phyloP scores from a whole-genome alignment of 768 basidiomycete genomes.

The Tubosaeta sp. region DNA sequence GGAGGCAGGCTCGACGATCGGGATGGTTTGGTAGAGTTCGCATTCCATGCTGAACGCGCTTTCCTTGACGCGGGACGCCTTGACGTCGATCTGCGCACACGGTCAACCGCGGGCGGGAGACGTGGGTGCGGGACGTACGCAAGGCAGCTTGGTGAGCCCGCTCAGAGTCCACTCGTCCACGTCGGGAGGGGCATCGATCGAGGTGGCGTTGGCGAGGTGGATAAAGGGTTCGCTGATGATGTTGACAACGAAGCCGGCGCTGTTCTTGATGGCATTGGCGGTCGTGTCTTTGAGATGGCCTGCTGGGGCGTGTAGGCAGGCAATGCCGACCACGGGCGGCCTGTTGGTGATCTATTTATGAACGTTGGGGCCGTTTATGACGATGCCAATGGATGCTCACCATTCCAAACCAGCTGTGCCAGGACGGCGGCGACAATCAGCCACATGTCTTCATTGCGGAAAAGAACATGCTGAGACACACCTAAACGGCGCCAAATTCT shows the following conservation, averaged over 20 bases:
- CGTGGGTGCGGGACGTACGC: conserved; percentile 1
- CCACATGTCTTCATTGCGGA: neutral
- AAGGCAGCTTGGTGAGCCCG: conserved; percentile 21
- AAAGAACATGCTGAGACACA: conserved; percentile 5
- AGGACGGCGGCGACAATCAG: neutral
- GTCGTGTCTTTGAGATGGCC: conserved; percentile 40
- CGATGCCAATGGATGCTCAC: too few species aligned
- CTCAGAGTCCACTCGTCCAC: conserved; percentile 39
- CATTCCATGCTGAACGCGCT: conserved; percentile 49
- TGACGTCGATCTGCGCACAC: conserved; percentile 30
- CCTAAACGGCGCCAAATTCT: conserved; percentile 44
- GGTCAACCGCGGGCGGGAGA: neutral
- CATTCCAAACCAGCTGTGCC: conserved; percentile 22
- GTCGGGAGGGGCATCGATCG: conserved; percentile 35
- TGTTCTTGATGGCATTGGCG: conserved; percentile 42
- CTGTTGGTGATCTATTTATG: conserved; percentile 12
- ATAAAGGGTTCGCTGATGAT: conserved; percentile 52
- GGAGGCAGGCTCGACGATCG: conserved; percentile 31
- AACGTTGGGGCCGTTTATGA: neutral
- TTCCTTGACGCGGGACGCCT: conserved; percentile 38
- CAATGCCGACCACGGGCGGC: conserved; percentile 38
- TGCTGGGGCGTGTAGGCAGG: conserved; percentile 24
- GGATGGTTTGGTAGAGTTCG: conserved; percentile 33
- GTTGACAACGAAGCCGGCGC: conserved; percentile 49
- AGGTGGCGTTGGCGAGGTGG: conserved; percentile 36